Evolutionary conservation across 257 asterid species (phyloP), one percentile per base, ranked within the genome.

Genomic region (Henckelia pumila): DNA sequence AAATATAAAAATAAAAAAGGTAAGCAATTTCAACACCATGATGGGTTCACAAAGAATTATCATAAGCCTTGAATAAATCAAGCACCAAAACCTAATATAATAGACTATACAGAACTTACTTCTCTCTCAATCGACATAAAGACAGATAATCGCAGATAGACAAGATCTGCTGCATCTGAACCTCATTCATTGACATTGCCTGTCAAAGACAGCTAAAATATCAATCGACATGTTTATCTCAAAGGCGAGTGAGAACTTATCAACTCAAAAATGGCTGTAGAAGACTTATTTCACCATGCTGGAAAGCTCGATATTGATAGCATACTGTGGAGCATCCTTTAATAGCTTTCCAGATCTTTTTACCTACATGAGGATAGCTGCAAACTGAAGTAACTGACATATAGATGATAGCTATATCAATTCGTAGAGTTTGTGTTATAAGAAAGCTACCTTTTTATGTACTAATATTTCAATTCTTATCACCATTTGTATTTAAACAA

Each of bases 321-420:
- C 72, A 76, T 93, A 90, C 63, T 93, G 97, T 67, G 98, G 98
- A 77, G 85, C 83, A 69, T 86, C 96, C 73, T 84, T 87, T 76
- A 83, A 86, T 28, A 93, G 86, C 74, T 83, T 85, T 53, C 95
- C 98, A 23, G 95, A 88, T 76, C 96, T 85, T 79, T 90, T 90
- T 64, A 93, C 95, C 98, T 92, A 71, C 79, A 85, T 30, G 65
- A 76, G 40, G 78, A 82, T 63, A 30, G 79, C 70, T 63, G 73
- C 73, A 74, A 71, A 67, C 76, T 72, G 24, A 19, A 44, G 61
- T 62, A 75, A 75, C 69, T 69, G 76, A 64, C 50, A 49, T 23
- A 67, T 37, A 52, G 37, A 33, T 73, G 49, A 59, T 37, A 73
- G 56, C 61, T 8, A 28, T 56, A 68, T 32, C 70, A 67, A 64